Evolutionary conservation across 371 early-diverging fungal genomes (phyloP), one percentile per base, ranked within the genome.

Genomic region (Syncephalastrum monosporum): DNA sequence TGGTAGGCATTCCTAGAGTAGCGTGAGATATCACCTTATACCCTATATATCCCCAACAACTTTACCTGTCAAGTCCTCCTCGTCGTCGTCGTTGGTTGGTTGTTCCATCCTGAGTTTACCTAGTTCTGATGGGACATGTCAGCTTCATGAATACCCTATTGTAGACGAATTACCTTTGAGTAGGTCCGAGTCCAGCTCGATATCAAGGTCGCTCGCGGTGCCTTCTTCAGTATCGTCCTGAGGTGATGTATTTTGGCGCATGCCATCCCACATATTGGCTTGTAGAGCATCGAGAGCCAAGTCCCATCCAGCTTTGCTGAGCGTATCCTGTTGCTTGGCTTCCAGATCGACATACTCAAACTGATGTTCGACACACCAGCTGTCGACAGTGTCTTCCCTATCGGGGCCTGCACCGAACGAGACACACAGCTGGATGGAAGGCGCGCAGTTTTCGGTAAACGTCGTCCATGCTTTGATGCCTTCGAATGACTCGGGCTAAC

Each of bases 261-360:
- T 61, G 2, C 87, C 89, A 52, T 88, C 89, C 91, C 91, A 91
- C 65, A 86, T 75, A 51, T 89, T 82, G 15, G 86, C 77, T 50
- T 87, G 82, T 48, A 91, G 58, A 10, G 86, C 85, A 52, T 89
- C 90, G 17, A 87, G 57, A 1, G 64, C 65, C 47, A 79, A 41
- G 8, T 63, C 70, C 19, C 63, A 63, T 6, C 79, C 72, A 10
- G 60, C 74, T 47, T 71, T 75, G 56, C 75, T 75, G 58, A 71
- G 48, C 6, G 63, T 60, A 5, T 56, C 60, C 14, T 64, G 64
- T 21, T 65, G 56, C 17, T 56, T 61, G 29, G 72, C 69, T 49
- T 73, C 71, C 55, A 85, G 61, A 67, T 84, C 86, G 5, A 89
- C 75, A 61, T 78, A 84, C 58, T 88, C 89, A 62, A 89, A 80